phyloP scores from a whole-genome alignment of 1,284 basidiomycete species.

The Pseudozyma hubeiensis region DNA sequence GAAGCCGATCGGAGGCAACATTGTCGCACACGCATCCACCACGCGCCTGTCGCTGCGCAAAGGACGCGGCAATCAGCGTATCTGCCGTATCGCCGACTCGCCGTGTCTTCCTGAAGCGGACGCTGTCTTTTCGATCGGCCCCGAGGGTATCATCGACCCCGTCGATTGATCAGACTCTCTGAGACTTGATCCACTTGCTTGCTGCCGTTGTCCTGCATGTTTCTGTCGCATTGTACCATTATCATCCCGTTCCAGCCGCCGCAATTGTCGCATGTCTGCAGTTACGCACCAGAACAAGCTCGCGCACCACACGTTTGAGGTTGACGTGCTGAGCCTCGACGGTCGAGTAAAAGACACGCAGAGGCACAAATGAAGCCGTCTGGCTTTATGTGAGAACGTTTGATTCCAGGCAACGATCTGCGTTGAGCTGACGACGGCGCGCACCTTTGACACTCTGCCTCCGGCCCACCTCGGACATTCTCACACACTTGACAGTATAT shows the following conservation, averaged over 20 bases:
- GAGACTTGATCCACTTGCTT: not conserved
- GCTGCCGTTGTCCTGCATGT: constrained; percentile 3
- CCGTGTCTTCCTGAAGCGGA: constrained; percentile 98
- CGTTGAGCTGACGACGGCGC: too few relatives aligned
- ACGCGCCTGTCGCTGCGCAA: constrained; percentile 85
- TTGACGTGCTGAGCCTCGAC: not conserved
- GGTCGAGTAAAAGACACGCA: too few relatives aligned
- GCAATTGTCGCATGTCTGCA: constrained; percentile 14
- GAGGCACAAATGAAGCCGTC: not conserved
- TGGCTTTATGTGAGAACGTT: too few relatives aligned
- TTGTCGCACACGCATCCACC: constrained; percentile 69
- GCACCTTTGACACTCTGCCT: too few relatives aligned
- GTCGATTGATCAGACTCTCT: constrained; percentile 14
- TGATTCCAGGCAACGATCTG: too few relatives aligned
- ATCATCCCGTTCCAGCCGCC: constrained; percentile 7
- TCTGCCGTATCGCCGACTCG: constrained; percentile 97
- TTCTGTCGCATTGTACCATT: constrained; percentile 14
- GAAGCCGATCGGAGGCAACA: constrained; percentile 81
- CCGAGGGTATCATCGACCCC: constrained; percentile 70
- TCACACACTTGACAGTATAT: too few relatives aligned
- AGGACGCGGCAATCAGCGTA: constrained; percentile 88
- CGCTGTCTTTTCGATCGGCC: constrained; percentile 87
- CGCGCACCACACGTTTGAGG: too few relatives aligned
- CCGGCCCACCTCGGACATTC: too few relatives aligned
- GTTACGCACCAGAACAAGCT: not conserved